phyloP scores from a whole-genome alignment of 163 green algal species.

The Scenedesmus sp. region DNA sequence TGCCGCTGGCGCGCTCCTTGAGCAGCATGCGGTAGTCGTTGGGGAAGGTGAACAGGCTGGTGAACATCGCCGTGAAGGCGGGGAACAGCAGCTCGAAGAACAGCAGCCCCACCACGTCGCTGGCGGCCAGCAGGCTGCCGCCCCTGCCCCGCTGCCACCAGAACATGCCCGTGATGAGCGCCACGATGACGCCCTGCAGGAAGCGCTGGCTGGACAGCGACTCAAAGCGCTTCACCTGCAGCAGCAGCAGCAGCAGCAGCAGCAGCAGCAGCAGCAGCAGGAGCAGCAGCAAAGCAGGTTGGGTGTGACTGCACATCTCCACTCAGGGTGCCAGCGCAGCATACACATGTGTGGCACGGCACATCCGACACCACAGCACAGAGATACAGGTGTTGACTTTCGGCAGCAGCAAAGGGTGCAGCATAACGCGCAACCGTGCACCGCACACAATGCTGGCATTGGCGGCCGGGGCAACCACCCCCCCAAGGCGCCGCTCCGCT shows the following conservation, averaged over 20 bases:
- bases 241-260: slow-evolving; percentile 64
- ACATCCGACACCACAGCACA: too few species aligned
- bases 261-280: neutral
- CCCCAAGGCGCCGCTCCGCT: neutral
- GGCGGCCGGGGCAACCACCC: too few species aligned
- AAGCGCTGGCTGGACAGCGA: slow-evolving; percentile 79
- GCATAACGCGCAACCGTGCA: too few species aligned
- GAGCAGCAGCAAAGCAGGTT: neutral
- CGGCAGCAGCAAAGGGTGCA: too few species aligned
- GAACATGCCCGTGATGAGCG: slow-evolving; percentile 81
- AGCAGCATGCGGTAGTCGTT: slow-evolving; percentile 75
- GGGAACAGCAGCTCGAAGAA: slow-evolving; percentile 95
- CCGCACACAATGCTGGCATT: too few species aligned
- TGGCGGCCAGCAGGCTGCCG: slow-evolving; percentile 63
- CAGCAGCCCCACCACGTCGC: slow-evolving; percentile 81
- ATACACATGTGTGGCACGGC: too few species aligned
- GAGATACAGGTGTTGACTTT: too few species aligned
- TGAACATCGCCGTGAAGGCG: slow-evolving; percentile 84
- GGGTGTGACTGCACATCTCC: too few species aligned
- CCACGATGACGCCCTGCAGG: slow-evolving; percentile 77
- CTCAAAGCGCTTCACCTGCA: slow-evolving; percentile 84
- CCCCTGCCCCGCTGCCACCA: slow-evolving; percentile 71
- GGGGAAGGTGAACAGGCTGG: slow-evolving; percentile 92
- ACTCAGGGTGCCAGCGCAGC: too few species aligned
- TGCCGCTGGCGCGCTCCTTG: slow-evolving; percentile 61